A percentile compares a stretch with the other conserved stretches of the same genome.
Conservation (phyloP, 495 filamentous ascomycete genomes). For the Lindgomyces ingoldianus region DNA sequence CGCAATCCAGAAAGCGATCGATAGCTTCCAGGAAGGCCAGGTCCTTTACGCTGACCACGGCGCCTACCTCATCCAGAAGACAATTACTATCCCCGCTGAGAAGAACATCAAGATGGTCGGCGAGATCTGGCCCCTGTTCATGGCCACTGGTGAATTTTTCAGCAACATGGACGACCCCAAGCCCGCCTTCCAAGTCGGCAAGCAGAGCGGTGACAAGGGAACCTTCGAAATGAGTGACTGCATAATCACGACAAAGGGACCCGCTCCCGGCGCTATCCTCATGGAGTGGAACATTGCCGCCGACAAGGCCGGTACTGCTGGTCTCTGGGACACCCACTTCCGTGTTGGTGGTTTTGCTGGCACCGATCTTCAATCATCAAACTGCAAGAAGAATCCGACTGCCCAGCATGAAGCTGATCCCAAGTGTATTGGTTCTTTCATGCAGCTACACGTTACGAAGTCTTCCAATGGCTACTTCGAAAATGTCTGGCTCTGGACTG, state of each 20-base stretch:
- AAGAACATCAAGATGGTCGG: constrained; percentile 45
- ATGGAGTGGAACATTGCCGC: constrained; percentile 71
- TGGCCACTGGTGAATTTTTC: constrained; percentile 62
- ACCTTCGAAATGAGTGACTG: constrained; percentile 61
- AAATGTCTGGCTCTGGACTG: constrained; percentile 50
- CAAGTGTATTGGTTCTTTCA: constrained; percentile 50
- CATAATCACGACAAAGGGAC: constrained; percentile 62
- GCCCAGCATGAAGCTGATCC: constrained; percentile 35
- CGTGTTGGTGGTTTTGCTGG: constrained; percentile 51
- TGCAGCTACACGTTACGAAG: constrained; percentile 45
- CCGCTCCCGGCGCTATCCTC: constrained; percentile 68
- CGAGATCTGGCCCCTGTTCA: constrained; percentile 64
- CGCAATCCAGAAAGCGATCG: constrained; percentile 52
- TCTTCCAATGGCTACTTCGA: constrained; percentile 45
- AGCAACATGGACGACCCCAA: constrained; percentile 61
- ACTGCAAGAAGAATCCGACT: constrained; percentile 44
- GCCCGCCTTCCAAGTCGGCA: constrained; percentile 66
- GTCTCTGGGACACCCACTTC: constrained; percentile 52
- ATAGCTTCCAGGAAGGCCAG: constrained; percentile 46
- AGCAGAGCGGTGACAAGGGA: constrained; percentile 52
- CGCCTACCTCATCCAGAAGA: constrained; percentile 44
- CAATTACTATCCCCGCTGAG: constrained; percentile 43
- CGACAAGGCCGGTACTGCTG: constrained; percentile 45
- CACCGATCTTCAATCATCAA: constrained; percentile 45
- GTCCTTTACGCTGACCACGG: constrained; percentile 53